phyloP scores from a whole-genome alignment of 805 yeast genomes.

The Jamesozyma gamospora region DNA sequence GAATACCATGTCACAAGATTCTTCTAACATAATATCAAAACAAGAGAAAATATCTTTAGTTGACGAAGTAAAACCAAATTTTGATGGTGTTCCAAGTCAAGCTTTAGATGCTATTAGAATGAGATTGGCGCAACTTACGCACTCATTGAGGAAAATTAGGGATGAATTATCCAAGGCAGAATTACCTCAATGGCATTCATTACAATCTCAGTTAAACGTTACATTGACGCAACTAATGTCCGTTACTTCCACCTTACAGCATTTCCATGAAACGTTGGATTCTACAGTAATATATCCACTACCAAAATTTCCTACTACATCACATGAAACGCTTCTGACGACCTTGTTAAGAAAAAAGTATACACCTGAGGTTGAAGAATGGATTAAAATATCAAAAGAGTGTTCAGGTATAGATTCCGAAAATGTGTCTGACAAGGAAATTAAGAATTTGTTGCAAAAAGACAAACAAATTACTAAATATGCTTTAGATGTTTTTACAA shows the following conservation, averaged over 20 bases:
- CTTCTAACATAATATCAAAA: not conserved
- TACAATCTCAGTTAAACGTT: constrained; percentile 79
- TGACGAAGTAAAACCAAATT: constrained; percentile 7
- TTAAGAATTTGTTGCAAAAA: constrained; percentile 22
- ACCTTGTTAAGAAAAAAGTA: constrained; percentile 81
- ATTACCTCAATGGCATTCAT: constrained; percentile 42
- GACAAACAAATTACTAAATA: constrained; percentile 63
- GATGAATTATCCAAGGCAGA: constrained; percentile 40
- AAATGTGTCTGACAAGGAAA: constrained; percentile 18
- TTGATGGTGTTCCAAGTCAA: constrained; percentile 45
- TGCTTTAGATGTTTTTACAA: constrained; percentile 49
- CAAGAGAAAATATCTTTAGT: constrained; percentile 1
- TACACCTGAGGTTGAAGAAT: constrained; percentile 80
- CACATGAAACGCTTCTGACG: constrained; percentile 72
- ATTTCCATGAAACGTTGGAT: constrained; percentile 47
- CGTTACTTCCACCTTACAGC: constrained; percentile 57
- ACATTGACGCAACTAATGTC: constrained; percentile 74
- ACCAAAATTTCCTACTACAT: constrained; percentile 74
- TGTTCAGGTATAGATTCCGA: constrained; percentile 24
- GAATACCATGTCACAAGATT: constrained; percentile 2
- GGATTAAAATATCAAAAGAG: constrained; percentile 50
- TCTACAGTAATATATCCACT: constrained; percentile 75
- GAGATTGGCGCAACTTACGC: constrained; percentile 50
- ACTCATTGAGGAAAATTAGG: constrained; percentile 48
- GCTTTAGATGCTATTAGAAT: constrained; percentile 54